Evolutionary conservation across 2,329 filamentous ascomycete genomes (phyloP).

Genomic region (Aspergillus jensenii): DNA sequence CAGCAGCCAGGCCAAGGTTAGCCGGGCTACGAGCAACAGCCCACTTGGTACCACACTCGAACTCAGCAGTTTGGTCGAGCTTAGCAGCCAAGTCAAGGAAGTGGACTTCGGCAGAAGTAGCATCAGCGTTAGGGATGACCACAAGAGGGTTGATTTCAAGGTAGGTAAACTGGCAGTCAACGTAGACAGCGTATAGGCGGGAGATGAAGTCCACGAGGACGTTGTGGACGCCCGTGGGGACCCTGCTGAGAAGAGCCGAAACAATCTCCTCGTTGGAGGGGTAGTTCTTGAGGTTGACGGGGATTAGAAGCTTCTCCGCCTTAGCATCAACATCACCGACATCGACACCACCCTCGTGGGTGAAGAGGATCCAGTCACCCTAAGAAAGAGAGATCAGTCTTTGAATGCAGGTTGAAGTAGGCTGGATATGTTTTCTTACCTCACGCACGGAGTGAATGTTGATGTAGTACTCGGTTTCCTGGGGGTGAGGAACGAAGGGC

Average conservation of each 20-base stretch:
- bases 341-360: slow-evolving; percentile 98
- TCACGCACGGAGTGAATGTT: slow-evolving; percentile 99
- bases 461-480: slow-evolving; percentile 98
- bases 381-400: slow-evolving; percentile 38
- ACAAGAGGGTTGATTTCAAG: slow-evolving; percentile 99
- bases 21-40: slow-evolving; percentile 88
- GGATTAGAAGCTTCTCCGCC: slow-evolving; percentile 97
- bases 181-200: slow-evolving; percentile 96
- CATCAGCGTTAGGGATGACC: slow-evolving; percentile 90
- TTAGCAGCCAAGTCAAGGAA: slow-evolving; percentile 99
- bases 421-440: slow-evolving; percentile 62
- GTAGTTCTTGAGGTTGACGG: slow-evolving; percentile 90
- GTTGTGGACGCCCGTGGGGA: slow-evolving; percentile 93
- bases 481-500: slow-evolving; percentile 94
- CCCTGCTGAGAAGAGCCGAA: slow-evolving; percentile 79
- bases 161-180: slow-evolving; percentile 99
- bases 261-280: slow-evolving; percentile 96
- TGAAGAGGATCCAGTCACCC: slow-evolving; percentile 99
- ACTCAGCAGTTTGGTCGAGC: slow-evolving; percentile 98
- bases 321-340: slow-evolving; percentile 98
- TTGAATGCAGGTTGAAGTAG: background rate
- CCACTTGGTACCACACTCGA: slow-evolving; percentile 99
- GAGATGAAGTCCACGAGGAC: slow-evolving; percentile 99
- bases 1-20: slow-evolving; percentile 77
- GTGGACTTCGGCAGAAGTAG: slow-evolving; percentile 90